Evolutionary conservation across 148 eudicot genomes (phyloP), one percentile per base, ranked within the genome.

Genomic region (Talinum fruticosum): DNA sequence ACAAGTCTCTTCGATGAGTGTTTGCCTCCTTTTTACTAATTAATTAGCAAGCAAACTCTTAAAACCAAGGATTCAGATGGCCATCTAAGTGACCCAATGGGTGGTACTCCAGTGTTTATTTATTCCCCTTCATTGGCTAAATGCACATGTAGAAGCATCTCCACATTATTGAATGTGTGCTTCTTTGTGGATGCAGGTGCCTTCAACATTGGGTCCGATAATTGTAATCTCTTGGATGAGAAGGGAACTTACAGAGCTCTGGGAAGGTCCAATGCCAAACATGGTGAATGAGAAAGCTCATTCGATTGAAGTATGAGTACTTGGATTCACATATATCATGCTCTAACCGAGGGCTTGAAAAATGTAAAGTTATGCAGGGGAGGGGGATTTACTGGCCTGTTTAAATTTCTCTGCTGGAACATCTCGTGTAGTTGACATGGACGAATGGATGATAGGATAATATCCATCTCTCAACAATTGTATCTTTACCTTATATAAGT

Each of bases 151-250:
- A 57, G 64, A 57, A n/a, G 28, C n/a, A 23, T 28, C 6, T 26
- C 33, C 15, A 4, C 10, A 16, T 62, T 62, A 28, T 38, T 76
- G 34, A 24, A 8, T 66, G 37, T 16, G 5, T 13, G 21, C 24
- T 49, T 33, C n/a, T 78, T 76, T 73, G 66, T 85, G 30, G 72
- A 73, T 76, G 76, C 77, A 96, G 99, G 99, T 96, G 29, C 99
- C 99, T 2, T 93, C 90, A 30, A 96, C 97, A 7, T 80, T 96
- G 74, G 97, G 97, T 67, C 99, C 99, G 8, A 83, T 93, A 71
- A 66, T 96, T 14, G 80, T 90, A 29, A 72, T 93, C 45, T 90
- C 99, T 30, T 96, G 99, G 99, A 82, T 84, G 83, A 88, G 92
- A 72, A 90, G 84, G 67, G 99, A 96, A 73, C 84, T 96, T 2